Evolutionary conservation across 176 grass and related monocot genomes (phyloP).

Genomic region (Oryza australiensis): DNA sequence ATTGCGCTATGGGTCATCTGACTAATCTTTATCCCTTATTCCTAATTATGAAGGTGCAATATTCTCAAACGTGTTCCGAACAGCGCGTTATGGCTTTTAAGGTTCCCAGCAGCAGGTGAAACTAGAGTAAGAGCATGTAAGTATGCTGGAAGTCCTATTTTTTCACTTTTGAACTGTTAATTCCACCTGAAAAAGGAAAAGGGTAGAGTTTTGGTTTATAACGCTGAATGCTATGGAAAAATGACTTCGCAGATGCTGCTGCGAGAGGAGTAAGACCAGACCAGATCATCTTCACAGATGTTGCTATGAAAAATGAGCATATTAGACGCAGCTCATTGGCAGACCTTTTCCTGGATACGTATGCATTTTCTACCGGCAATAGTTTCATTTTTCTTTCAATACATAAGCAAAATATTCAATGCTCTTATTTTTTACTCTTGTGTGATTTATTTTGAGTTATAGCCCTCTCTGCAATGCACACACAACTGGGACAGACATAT

Average conservation of each 20-base stretch:
- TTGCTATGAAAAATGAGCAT: constrained; percentile 90
- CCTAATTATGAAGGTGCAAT: constrained; percentile 69
- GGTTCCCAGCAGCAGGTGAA: constrained; percentile 83
- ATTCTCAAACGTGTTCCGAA: constrained; percentile 82
- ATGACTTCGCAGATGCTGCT: constrained; percentile 63
- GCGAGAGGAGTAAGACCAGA: constrained; percentile 68
- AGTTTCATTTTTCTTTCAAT: not conserved
- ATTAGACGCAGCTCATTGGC: constrained; percentile 79
- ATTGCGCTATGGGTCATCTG: not conserved
- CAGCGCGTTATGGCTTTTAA: constrained; percentile 78
- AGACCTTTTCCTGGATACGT: constrained; percentile 95
- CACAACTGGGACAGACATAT: constrained; percentile 83
- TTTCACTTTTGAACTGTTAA: not conserved
- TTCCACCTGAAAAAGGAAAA: not conserved
- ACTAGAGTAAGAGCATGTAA: constrained; percentile 78
- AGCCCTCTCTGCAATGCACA: constrained; percentile 92
- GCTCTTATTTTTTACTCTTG: not conserved
- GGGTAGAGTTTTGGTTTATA: not conserved
- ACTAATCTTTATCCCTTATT: not conserved
- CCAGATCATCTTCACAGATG: constrained; percentile 92
- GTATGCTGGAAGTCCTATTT: not conserved
- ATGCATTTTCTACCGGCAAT: constrained; percentile 21
- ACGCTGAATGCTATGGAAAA: not conserved
- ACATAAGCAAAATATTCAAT: not conserved
- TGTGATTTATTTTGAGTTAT: constrained; percentile 29